phyloP scores from a whole-genome alignment of 2,329 filamentous ascomycete species.

The Zalaria obscura region DNA sequence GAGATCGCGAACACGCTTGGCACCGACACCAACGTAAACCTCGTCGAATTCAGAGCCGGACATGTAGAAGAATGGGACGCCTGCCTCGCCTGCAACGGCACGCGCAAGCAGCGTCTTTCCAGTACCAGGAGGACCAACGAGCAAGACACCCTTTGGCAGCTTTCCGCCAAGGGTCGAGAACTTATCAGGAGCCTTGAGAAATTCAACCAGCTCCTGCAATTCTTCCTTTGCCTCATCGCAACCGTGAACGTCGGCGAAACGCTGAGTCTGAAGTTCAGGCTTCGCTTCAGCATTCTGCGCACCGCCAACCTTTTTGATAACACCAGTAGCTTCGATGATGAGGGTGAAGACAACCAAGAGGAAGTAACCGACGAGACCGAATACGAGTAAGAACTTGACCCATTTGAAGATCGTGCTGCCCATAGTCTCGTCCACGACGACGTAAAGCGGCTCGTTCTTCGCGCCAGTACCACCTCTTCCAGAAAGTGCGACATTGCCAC shows the following conservation, averaged over 20 bases:
- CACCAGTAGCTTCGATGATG: constrained; percentile 65
- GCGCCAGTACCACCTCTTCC: constrained; percentile 46
- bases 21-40: constrained; percentile 92
- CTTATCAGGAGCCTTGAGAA: constrained; percentile 80
- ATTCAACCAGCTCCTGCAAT: constrained; percentile 91
- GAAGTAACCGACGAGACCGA: constrained; percentile 65
- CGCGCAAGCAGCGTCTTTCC: constrained; percentile 93
- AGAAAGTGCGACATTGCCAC: constrained; percentile 48
- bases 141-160: constrained; percentile 87
- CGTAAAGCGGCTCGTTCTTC: constrained; percentile 80
- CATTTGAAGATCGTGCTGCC: constrained; percentile 73
- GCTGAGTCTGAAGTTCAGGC: constrained; percentile 79
- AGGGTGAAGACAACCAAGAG: constrained; percentile 68
- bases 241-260: constrained; percentile 88
- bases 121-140: constrained; percentile 91
- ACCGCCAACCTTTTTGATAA: constrained; percentile 64
- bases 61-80: constrained; percentile 99
- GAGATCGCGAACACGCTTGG: constrained; percentile 91
- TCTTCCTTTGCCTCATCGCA: constrained; percentile 98
- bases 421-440: constrained; percentile 84
- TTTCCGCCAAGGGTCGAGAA: constrained; percentile 93
- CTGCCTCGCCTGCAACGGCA: constrained; percentile 90
- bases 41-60: constrained; percentile 98
- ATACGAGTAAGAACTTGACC: constrained; percentile 74
- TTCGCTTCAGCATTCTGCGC: constrained; percentile 70